These are phyloP conservation scores for Mycena indigotica DNA, from an alignment of 768 basidiomycete species.

Conservation along the genomic window DNA sequence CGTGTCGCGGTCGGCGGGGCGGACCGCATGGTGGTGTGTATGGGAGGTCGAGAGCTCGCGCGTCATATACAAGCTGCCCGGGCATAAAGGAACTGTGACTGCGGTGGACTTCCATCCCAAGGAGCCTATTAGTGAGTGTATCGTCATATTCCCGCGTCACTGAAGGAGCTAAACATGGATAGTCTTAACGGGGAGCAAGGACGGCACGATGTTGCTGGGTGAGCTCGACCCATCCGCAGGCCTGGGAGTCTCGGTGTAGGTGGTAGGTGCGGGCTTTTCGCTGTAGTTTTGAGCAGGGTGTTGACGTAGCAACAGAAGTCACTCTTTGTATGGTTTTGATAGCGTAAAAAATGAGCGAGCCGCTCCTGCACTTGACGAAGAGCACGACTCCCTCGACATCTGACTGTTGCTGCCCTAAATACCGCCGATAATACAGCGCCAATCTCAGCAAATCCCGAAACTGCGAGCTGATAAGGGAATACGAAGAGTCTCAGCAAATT, in stretches of 20 bases:
- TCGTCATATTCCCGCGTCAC: background rate
- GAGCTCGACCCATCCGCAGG: constrained; percentile 74
- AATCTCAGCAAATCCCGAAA: too few relatives aligned
- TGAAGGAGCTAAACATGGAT: constrained; percentile 6
- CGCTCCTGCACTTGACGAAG: too few relatives aligned
- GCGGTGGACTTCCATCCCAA: constrained; percentile 96
- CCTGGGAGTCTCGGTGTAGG: constrained; percentile 23
- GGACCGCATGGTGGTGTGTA: constrained; percentile 80
- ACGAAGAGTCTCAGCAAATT: too few relatives aligned
- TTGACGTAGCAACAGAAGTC: background rate
- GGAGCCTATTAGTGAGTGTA: constrained; percentile 84
- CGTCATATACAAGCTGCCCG: constrained; percentile 88
- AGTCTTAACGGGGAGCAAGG: constrained; percentile 94
- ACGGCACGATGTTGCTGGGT: constrained; percentile 88
- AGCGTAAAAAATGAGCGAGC: background rate
- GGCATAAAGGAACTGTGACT: constrained; percentile 95
- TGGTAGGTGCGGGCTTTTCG: background rate
- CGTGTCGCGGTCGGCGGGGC: constrained; percentile 89
- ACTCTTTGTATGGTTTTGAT: background rate
- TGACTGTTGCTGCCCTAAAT: too few relatives aligned
- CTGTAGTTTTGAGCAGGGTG: background rate
- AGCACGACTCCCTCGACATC: too few relatives aligned
- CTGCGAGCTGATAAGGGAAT: too few relatives aligned
- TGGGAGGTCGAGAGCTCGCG: constrained; percentile 84
- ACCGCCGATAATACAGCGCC: too few relatives aligned